Conservation (phyloP, 192 early-diverging fungal species). For the Backusella australiensis region DNA sequence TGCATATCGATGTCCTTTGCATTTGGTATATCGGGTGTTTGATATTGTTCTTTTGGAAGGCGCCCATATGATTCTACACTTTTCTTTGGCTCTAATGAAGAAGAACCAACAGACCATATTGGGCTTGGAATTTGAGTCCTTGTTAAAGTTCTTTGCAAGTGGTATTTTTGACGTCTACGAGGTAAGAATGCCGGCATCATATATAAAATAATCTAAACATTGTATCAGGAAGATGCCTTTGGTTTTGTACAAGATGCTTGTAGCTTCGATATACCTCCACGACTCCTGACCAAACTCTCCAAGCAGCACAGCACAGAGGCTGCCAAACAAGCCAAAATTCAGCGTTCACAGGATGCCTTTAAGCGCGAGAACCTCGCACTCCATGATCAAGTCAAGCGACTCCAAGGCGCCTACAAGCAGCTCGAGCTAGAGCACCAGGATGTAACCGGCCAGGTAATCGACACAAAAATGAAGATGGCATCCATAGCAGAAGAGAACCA, state of each 20-base stretch:
- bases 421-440: slow-evolving; percentile 75
- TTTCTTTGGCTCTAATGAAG: slow-evolving; percentile 86
- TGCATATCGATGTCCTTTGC: slow-evolving; percentile 94
- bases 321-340: slow-evolving; percentile 64
- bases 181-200: slow-evolving; percentile 38
- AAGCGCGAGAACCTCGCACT: slow-evolving; percentile 65
- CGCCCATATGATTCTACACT: slow-evolving; percentile 75
- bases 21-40: slow-evolving; percentile 86
- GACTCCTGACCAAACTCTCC: slow-evolving; percentile 65
- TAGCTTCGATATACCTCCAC: slow-evolving; percentile 65
- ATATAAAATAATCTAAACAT: too few species aligned
- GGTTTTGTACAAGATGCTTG: slow-evolving; percentile 82
- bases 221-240: slow-evolving; percentile 54
- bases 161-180: slow-evolving; percentile 86
- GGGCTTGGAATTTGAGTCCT: slow-evolving; percentile 77
- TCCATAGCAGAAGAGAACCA: slow-evolving; percentile 51
- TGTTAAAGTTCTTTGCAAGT: slow-evolving; percentile 86
- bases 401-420: slow-evolving; percentile 61
- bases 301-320: slow-evolving; percentile 66
- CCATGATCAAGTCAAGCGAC: slow-evolving; percentile 48
- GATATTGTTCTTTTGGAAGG: slow-evolving; percentile 96
- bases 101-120: slow-evolving; percentile 77
- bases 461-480: slow-evolving; percentile 53
- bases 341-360: slow-evolving; percentile 56
- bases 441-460: slow-evolving; percentile 65